Base-by-base conservation (phyloP, 2,329 filamentous ascomycete species). In the Arachnomyces sp. region DNA sequence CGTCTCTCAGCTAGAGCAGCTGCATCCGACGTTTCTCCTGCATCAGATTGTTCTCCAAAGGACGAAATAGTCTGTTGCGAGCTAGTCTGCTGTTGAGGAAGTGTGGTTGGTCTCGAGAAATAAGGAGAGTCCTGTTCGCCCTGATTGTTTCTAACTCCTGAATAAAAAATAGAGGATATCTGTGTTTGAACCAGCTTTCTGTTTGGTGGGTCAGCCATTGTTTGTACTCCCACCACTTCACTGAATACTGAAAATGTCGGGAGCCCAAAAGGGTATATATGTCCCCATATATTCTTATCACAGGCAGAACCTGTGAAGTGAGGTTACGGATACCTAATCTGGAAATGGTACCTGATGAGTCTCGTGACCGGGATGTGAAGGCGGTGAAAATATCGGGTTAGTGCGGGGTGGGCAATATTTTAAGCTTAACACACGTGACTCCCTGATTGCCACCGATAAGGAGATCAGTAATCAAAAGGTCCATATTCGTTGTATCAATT, bases 171-270 rank as follows among this genome's bases (percentile, higher is more conserved):
- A 30, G 39, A 16, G 14, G 39, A 36, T n/a, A 52, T 43, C 28
- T 44, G 34, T 15, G 48, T 46, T 36, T 52, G 50, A 25, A 47
- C 43, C 40, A 51, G 36, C 29, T 36, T 44, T 29, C 34, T 28
- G 6, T 34, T 36, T 3, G 33, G 13, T 7, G 28, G 34, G 25
- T 39, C 38, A n/a, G 45, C 12, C 43, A 44, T 47, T 7, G n/a
- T n/a, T n/a, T 28, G 9, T 8, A 39, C n/a, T 32, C 28, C 28
- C 16, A 39, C n/a, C 13, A 13, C 14, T 9, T 25, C 21, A 25
- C 5, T 25, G 17, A 15, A 25, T 15, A n/a, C n/a, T 9, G 25
- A 30, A 28, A 16, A 7, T 28, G 13, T 8, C 15, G 35, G 15
- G 9, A 3, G n/a, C 13, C 25, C 35, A 12, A 36, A 14, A 13